A percentile compares a stretch with the other conserved stretches of the same genome.
phyloP scores from a whole-genome alignment of 2,329 filamentous ascomycete species.

The Arthrobotrys iridis region DNA sequence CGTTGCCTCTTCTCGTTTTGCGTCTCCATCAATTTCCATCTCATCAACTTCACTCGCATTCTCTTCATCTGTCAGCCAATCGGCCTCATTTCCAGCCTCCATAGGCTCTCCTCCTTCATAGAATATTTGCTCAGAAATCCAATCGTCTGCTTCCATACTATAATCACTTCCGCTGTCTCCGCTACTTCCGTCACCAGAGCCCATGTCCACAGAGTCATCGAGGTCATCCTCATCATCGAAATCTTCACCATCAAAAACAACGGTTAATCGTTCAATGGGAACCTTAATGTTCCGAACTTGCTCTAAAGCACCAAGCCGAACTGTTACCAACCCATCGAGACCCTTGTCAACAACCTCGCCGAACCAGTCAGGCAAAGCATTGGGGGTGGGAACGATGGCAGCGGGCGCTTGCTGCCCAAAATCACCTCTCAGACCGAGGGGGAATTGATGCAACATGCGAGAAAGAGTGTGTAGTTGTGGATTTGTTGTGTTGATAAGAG shows the following conservation, averaged over 20 bases:
- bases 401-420: constrained; percentile 38
- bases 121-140: constrained; percentile 61
- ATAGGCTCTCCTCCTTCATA: constrained; percentile 63
- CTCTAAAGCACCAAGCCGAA: constrained; percentile 67
- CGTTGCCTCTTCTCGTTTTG: neutral
- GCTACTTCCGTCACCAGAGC: constrained; percentile 59
- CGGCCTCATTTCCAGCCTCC: constrained; percentile 63
- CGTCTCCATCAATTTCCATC: constrained; percentile 31
- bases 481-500: constrained; percentile 50
- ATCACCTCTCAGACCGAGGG: constrained; percentile 33
- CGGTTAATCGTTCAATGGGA: constrained; percentile 64
- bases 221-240: constrained; percentile 58
- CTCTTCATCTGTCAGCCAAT: constrained; percentile 62
- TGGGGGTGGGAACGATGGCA: constrained; percentile 43
- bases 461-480: constrained; percentile 47
- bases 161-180: constrained; percentile 59
- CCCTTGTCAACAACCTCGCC: constrained; percentile 69
- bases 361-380: constrained; percentile 64
- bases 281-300: constrained; percentile 66
- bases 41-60: constrained; percentile 59
- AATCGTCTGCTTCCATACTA: constrained; percentile 57
- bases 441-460: constrained; percentile 47
- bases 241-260: constrained; percentile 62
- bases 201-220: constrained; percentile 46
- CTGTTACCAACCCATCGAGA: constrained; percentile 66